Base-by-base conservation (phyloP, 2,329 filamentous ascomycete genomes). In the Colletotrichum zoysiae region DNA sequence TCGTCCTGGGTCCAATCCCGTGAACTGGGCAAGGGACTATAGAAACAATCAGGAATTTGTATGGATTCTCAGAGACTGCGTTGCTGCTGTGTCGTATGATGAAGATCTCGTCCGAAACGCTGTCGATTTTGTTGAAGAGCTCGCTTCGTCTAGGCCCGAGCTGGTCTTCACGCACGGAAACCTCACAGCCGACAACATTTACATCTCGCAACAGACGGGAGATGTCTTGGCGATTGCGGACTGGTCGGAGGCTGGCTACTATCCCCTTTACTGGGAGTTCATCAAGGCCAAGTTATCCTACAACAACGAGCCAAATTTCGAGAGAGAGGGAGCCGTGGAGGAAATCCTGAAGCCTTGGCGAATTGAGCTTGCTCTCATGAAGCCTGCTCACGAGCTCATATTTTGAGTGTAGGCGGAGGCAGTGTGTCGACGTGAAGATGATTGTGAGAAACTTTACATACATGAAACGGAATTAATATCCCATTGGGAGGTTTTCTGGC, bases 231-330 rank as follows among this genome's bases (percentile, higher is more conserved):
- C 61, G 4, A 59, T 75, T n/a, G 55, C 62, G 12, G 60, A 73
- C 35, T 72, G 59, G 67, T 67, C 61, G 3, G 64, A 74, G 35
- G 38, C 65, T 18, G 70, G 73, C 14, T 72, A 66, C 46, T 73
- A 67, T 6, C 73, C 74, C 3, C 38, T 48, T 5, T 73, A 67
- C 55, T 74, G 65, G 70, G 73, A 74, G 53, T 74, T 72, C 14
- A 26, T 44, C 67, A 74, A 75, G 51, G 59, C 70, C 1, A 60
- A 58, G 8, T 44, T 73, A 3, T 46, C 55, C 5, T 46, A 68
- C 9, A 70, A 65, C n/a, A 44, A 59, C 5, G 66, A 70, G 35
- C 33, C 40, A 4, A 23, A 18, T 16, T 72, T 74, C 30, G 55
- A 73, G 11, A 48, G 57, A 5, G 67, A 67, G 12, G 60, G 58